Base-by-base conservation (phyloP, 345 rosid genomes). In the Streptanthus diversifolius region DNA sequence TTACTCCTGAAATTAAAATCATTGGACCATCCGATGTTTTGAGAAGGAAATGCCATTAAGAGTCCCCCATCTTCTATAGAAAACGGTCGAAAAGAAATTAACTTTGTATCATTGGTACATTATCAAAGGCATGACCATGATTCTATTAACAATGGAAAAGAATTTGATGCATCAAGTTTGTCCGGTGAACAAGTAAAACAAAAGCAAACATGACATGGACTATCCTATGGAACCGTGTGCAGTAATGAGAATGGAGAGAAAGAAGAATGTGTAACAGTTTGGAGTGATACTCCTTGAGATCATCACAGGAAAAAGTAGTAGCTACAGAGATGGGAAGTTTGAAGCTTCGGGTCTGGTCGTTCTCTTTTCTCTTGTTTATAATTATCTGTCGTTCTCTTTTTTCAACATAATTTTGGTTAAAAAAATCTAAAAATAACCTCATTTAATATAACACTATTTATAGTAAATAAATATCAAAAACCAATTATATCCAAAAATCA, bases 231-330 rank as follows among this genome's bases (percentile, higher is more conserved):
- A 49, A 40, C 14, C 55, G 33, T 40, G 2, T 82, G 71, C 85
- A 86, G 83, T 56, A 39, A 64, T 17, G 82, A 74, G 75, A 81
- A 66, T 25, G 77, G 83, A 58, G 93, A 86, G 75, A 90, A 88
- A 72, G 97, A 93, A 80, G 98, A 25, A 93, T 47, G 79, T 93
- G 37, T 93, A 90, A 77, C 97, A 86, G 60, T 83, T 93, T 22
- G 97, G 97, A 15, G 72, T 81, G 33, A 87, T 93, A 63, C 83
- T 89, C 24, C 78, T 89, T 44, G 86, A 87, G 75, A 66, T 87
- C 53, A 90, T 87, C 27, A 84, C 93, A 1, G 93, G 96, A 1
- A 84, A 79, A 81, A 47, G 15, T 77, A 66, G 73, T 83, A 7
- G 70, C 69, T 45, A 77, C 87, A 48, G 98, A 87, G 73, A 47